Base-by-base conservation (phyloP, 441 rosid genomes). In the Pelargonium citronellum region DNA sequence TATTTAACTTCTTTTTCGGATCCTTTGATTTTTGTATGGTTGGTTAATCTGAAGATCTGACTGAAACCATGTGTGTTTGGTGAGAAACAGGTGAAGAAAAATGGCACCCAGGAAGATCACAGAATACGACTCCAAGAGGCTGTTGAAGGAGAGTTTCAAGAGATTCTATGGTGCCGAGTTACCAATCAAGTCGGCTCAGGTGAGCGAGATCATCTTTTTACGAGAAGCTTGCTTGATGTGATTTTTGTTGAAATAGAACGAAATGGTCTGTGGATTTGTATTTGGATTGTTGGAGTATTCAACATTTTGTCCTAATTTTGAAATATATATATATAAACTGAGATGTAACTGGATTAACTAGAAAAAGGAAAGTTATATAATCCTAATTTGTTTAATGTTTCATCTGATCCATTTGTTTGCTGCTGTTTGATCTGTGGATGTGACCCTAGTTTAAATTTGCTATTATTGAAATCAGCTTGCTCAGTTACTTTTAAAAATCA, bases 91-190 rank as follows among this genome's bases (percentile, higher is more conserved):
- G 61, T 57, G 64, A 64, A 12, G 17, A 43, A 66, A 67, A 72
- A 92, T 92, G 98, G 98, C 96, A 43, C 83, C 96, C 68, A 92
- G 89, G 91, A 92, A 92, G 96, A 91, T 91, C 79, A 92, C 92
- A 83, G 98, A 92, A 82, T 87, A 88, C 69, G 97, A 92, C 70
- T 92, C 97, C 73, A 92, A 91, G 86, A 87, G 92, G 64, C 90
- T 91, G 72, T 75, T 92, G 70, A 92, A 85, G 72, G 80, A 91
- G 78, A 90, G 91, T 79, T 82, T 92, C 83, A 89, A 91, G 75
- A 87, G 94, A 58, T 87, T 92, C 22, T 76, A 90, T 63, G 82
- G 87, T 12, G 73, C 78, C 41, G 86, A 90, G 51, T 82, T 91
- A 41, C 88, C 85, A 63, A 87, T 91, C 83, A 85, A 79, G 82